Percentiles rank a stretch among this genome's conserved stretches.
Conservation (phyloP, 768 basidiomycete species). For the Suillus cothurnatus region DNA sequence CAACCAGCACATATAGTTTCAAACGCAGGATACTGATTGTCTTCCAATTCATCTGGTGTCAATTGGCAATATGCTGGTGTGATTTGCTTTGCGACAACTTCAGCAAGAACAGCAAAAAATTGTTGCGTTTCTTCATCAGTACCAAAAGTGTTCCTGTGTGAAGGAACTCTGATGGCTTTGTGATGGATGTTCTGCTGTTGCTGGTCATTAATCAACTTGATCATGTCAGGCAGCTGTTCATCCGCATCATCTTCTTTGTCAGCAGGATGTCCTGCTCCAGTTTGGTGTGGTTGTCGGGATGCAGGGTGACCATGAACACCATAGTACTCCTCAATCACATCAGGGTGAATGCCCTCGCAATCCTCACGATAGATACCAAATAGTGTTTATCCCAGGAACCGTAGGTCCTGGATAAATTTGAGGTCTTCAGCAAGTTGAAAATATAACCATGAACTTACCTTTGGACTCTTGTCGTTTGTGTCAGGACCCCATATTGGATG, state of each 20-base stretch:
- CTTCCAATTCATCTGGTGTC: conserved; percentile 18
- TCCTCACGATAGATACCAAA: conserved; percentile 18
- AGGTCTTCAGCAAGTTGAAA: too few species aligned
- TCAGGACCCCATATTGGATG: conserved; percentile 35
- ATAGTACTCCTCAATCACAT: conserved; percentile 19
- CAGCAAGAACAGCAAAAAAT: conserved; percentile 9
- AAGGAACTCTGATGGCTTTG: conserved; percentile 6
- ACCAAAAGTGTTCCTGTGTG: conserved; percentile 12
- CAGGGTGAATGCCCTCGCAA: conserved; percentile 18
- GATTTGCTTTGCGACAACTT: neutral
- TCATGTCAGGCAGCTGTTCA: neutral
- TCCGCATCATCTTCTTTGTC: conserved; percentile 11
- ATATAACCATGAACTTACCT: conserved; percentile 9
- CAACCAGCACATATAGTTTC: neutral
- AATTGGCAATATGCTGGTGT: conserved; percentile 18
- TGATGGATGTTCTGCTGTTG: conserved; percentile 6
- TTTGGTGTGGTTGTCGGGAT: neutral
- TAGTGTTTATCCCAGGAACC: conserved; percentile 15
- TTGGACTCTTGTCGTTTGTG: conserved; percentile 25
- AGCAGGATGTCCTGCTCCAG: conserved; percentile 12
- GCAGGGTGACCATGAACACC: conserved; percentile 8
- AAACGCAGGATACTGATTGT: conserved; percentile 6
- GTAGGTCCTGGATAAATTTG: conserved; percentile 12
- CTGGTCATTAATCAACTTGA: neutral
- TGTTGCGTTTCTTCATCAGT: conserved; percentile 1